Conservation (phyloP, 176 grass and related monocot species). For the Saccharum officinarum region DNA sequence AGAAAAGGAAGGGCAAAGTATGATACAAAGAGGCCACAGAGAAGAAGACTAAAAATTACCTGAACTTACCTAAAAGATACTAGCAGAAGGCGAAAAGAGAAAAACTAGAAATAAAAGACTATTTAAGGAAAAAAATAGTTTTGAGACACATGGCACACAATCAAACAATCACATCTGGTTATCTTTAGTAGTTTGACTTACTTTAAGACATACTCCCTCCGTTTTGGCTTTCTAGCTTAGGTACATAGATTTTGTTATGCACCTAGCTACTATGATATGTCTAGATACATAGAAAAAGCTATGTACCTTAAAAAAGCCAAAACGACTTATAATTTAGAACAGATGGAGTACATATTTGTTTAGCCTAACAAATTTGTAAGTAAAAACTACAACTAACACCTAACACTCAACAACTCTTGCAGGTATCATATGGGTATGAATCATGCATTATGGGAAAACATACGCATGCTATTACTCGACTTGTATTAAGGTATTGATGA, state of each 20-base stretch:
- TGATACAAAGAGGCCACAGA: no score
- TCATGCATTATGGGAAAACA: slow-evolving; percentile 23
- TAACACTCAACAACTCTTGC: not conserved
- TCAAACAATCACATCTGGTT: not conserved
- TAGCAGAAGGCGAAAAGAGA: not conserved
- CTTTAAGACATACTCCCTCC: not conserved
- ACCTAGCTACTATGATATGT: not conserved
- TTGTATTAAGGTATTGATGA: slow-evolving; percentile 15
- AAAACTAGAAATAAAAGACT: not conserved
- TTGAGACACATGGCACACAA: not conserved
- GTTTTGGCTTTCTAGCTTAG: no score
- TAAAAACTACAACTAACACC: not conserved
- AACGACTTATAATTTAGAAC: not conserved
- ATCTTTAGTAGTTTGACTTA: not conserved
- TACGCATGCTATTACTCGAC: not conserved
- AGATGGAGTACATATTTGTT: not conserved
- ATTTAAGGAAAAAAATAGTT: not conserved
- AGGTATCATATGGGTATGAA: not conserved
- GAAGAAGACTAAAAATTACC: not conserved
- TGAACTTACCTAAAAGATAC: not conserved
- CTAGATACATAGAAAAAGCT: not conserved
- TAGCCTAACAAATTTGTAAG: not conserved
- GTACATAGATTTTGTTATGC: not conserved
- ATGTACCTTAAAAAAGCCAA: not conserved
- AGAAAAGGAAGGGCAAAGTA: no score